Evolutionary conservation across 495 filamentous ascomycete genomes (phyloP).

Genomic region (Letharia lupina): DNA sequence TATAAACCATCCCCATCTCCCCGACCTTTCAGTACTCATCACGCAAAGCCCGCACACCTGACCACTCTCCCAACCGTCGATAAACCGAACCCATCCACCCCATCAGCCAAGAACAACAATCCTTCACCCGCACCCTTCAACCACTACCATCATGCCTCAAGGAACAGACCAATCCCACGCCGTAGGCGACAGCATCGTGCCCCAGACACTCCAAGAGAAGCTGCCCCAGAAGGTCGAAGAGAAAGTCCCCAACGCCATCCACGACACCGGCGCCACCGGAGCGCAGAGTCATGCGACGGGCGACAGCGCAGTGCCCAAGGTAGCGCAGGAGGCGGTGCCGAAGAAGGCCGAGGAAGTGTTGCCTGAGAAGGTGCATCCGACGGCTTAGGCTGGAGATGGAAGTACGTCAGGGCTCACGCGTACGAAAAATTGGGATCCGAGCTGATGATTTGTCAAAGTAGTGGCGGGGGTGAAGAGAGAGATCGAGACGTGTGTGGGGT

Average conservation of each 20-base stretch:
- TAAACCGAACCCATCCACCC: neutral
- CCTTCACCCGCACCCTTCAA: neutral
- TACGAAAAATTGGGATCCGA: neutral
- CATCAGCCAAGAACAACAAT: neutral
- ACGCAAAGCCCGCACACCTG: neutral
- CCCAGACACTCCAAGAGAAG: conserved; percentile 22
- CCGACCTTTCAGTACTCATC: neutral
- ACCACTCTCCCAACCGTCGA: neutral
- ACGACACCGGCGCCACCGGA: conserved; percentile 17
- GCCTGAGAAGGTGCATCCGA: conserved; percentile 24
- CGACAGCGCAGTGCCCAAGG: conserved; percentile 18
- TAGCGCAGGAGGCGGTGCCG: conserved; percentile 22
- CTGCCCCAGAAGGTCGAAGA: conserved; percentile 21
- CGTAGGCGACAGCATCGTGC: conserved; percentile 23
- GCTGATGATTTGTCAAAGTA: neutral
- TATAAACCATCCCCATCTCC: conserved; percentile 9
- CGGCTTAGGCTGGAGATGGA: neutral
- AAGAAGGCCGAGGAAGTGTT: conserved; percentile 20
- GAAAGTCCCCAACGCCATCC: conserved; percentile 20
- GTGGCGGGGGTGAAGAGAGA: neutral
- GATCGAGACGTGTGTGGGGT: neutral
- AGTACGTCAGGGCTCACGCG: neutral
- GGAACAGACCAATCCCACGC: conserved; percentile 21
- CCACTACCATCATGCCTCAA: conserved; percentile 2
- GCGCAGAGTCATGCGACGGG: conserved; percentile 14